phyloP scores from a whole-genome alignment of 78 protist genomes.

The Polysphondylium violaceum region DNA sequence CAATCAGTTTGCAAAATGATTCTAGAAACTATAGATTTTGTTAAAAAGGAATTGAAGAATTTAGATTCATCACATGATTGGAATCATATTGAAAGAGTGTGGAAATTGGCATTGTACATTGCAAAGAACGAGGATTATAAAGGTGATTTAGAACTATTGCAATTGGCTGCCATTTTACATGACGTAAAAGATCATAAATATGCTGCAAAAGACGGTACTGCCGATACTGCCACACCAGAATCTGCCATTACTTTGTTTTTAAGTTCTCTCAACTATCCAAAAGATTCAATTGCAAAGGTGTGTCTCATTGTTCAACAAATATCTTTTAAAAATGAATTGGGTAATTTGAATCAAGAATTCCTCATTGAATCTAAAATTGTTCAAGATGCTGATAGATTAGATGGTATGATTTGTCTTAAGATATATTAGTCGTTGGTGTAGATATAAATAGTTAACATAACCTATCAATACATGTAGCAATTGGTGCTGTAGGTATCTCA shows the following conservation, averaged over 20 bases:
- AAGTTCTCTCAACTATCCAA: constrained; percentile 24
- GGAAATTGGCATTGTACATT: not conserved
- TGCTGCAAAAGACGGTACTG: constrained; percentile 50
- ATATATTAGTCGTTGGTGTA: no score
- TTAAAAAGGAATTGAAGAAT: not conserved
- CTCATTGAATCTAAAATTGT: constrained; percentile 64
- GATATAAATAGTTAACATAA: not conserved
- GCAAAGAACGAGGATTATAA: constrained; percentile 33
- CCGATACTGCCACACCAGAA: constrained; percentile 62
- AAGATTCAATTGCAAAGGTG: constrained; percentile 20
- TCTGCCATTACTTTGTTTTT: constrained; percentile 47
- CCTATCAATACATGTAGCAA: constrained; percentile 14
- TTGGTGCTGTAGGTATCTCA: constrained; percentile 79
- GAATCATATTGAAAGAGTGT: constrained; percentile 45
- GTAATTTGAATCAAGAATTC: not conserved
- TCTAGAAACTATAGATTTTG: constrained; percentile 22
- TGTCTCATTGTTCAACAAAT: constrained; percentile 53
- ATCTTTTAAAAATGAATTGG: constrained; percentile 83
- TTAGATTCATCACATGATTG: constrained; percentile 20
- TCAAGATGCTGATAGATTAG: constrained; percentile 89
- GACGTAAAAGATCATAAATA: constrained; percentile 87
- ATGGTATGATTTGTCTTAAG: constrained; percentile 58
- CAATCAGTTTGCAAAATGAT: no score
- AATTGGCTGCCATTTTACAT: constrained; percentile 83
- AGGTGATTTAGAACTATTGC: constrained; percentile 66